These are phyloP conservation scores for Calcarisporium arbuscula DNA, from an alignment of 2,329 filamentous ascomycete genomes.

Conservation along the genomic window DNA sequence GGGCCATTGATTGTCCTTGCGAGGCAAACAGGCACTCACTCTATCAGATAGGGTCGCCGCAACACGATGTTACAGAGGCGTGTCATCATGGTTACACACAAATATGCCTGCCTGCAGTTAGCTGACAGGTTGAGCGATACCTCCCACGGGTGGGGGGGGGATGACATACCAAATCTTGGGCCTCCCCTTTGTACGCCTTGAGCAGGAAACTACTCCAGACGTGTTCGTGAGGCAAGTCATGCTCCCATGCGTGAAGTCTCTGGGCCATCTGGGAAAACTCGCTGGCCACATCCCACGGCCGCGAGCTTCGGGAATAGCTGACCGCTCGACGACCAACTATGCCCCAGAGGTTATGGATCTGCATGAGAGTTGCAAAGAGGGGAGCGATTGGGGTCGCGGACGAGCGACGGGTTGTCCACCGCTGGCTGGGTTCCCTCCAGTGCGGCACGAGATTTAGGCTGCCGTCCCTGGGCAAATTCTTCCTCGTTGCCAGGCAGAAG, in stretches of 20 bases:
- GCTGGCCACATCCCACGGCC: conserved; percentile 41
- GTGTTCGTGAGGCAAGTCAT: conserved; percentile 39
- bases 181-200: conserved; percentile 39
- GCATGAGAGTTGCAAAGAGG: conserved; percentile 50
- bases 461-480: conserved; percentile 41
- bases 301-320: conserved; percentile 33
- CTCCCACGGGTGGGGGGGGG: not conserved
- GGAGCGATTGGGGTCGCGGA: conserved; percentile 38
- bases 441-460: conserved; percentile 44
- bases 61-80: conserved; percentile 52
- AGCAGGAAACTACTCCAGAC: conserved; percentile 37
- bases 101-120: conserved; percentile 43
- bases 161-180: conserved; percentile 40
- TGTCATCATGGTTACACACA: conserved; percentile 48
- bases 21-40: conserved; percentile 28
- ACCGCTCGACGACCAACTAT: conserved; percentile 43
- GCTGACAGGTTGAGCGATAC: conserved; percentile 4
- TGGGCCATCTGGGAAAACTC: conserved; percentile 39
- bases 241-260: conserved; percentile 42
- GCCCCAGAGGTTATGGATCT: conserved; percentile 50
- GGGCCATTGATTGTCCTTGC: conserved; percentile 1
- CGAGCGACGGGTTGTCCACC: conserved; percentile 35
- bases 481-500: conserved; percentile 47
- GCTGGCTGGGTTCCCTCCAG: conserved; percentile 48
- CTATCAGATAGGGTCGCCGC: conserved; percentile 45